Conservation (phyloP, 768 basidiomycete species). For the Gymnopilus dilepis region DNA sequence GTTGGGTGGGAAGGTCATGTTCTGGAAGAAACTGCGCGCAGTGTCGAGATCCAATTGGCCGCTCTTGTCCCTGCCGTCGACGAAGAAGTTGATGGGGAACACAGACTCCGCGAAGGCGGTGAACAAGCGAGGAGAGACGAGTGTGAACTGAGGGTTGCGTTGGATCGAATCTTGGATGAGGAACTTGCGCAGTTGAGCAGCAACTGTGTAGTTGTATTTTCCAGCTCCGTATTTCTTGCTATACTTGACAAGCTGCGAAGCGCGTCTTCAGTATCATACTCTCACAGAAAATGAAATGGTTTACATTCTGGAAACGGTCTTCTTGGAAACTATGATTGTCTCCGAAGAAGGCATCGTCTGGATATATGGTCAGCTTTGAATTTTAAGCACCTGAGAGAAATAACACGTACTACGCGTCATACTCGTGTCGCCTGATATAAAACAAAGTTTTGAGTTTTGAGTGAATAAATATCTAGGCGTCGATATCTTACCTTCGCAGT, state of each 20-base stretch:
- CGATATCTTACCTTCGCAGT: slow-evolving; percentile 26
- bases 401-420: neutral
- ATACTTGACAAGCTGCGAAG: slow-evolving; percentile 21
- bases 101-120: neutral
- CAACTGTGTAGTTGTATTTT: slow-evolving; percentile 28
- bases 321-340: slow-evolving; percentile 30
- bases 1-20: slow-evolving; percentile 24
- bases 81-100: neutral
- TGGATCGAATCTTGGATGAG: slow-evolving; percentile 33
- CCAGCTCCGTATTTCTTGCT: slow-evolving; percentile 29
- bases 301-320: slow-evolving; percentile 27
- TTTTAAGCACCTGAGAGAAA: neutral
- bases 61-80: slow-evolving; percentile 26
- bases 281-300: neutral
- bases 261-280: neutral
- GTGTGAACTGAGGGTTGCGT: slow-evolving; percentile 27
- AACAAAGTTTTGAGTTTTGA: too few relatives aligned
- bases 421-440: neutral
- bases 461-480: too few relatives aligned
- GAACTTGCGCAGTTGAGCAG: slow-evolving; percentile 26
- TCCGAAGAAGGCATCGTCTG: slow-evolving; percentile 26
- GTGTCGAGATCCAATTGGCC: slow-evolving; percentile 22
- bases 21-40: slow-evolving; percentile 31
- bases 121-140: neutral
- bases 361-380: neutral